These are phyloP conservation scores for Gnetum montanum DNA, from an alignment of 75 land plant species.

Conservation along the genomic window DNA sequence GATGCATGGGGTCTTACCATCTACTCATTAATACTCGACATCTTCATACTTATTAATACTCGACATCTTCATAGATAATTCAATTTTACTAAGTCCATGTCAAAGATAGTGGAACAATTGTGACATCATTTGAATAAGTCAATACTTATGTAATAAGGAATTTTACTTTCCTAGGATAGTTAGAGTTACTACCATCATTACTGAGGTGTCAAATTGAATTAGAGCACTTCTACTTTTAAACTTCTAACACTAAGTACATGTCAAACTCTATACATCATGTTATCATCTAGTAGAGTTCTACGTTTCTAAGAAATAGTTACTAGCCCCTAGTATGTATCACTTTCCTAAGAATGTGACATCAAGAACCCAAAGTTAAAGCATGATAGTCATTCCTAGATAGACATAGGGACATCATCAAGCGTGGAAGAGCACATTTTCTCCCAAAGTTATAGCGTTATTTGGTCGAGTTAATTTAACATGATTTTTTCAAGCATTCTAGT, in stretches of 20 bases:
- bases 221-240: too few species aligned
- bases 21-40: background rate
- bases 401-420: too few species aligned
- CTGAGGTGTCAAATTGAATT: too few species aligned
- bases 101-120: background rate
- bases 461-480: too few species aligned
- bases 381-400: too few species aligned
- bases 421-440: background rate
- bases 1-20: background rate
- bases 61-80: background rate
- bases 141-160: slow-evolving; percentile 2
- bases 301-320: background rate
- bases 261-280: background rate
- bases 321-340: background rate
- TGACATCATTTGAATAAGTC: background rate
- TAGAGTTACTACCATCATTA: too few species aligned
- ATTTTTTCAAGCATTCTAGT: too few species aligned
- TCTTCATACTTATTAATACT: too few species aligned
- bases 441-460: background rate
- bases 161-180: background rate
- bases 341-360: background rate
- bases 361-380: too few species aligned
- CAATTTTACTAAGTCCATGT: slow-evolving; percentile 4
- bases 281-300: background rate
- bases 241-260: too few species aligned